Base-by-base conservation (phyloP, 129 eudicot species). In the Flaveria trinervia region DNA sequence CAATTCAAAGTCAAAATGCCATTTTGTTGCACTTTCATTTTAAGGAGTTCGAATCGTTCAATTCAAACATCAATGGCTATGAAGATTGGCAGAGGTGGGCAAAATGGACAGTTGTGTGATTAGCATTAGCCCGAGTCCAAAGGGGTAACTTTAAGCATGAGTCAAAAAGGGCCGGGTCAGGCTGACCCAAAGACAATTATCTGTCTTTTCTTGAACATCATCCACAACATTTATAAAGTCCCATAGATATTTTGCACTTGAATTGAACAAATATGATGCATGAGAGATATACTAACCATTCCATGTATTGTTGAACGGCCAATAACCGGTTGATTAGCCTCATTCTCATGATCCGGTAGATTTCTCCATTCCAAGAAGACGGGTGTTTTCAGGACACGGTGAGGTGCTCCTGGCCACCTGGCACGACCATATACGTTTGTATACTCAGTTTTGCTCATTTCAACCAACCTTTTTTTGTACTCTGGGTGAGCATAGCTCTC, bases 341-440 rank as follows among this genome's bases (percentile, higher is more conserved):
- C 98, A 30, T 85, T 89, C 59, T 83, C 90, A 39, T 88, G 25
- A 59, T 85, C 66, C 2, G 97, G 93, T 69, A 93, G 86, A 80
- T 68, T 75, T 81, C 82, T 87, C 97, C 92, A 91, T 7, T 89
- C 89, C 78, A 66, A 74, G 79, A 88, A 91, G 81, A 94, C 91
- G 9, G 91, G 90, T 9, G 97, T 93, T 75, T 68, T 83, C 18
- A 93, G 80, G 23, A 88, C 97, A 68, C 98, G 97, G 0, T 91
- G 93, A 15, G 97, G 92, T 17, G 98, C 98, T 16, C 82, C 90
- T 0, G 96, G 98, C 98, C 98, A 94, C 87, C 98, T 85, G 61
- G 96, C 96, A 36, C 98, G 97, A 9, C 98, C 98, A 84, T 85
- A 94, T 49, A 94, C 76, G 71, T 87, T 72, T 2, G 98, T 94